These are phyloP conservation scores for Fusarium sp. DNA, from an alignment of 2,329 filamentous ascomycete species.

Conservation along the genomic window DNA sequence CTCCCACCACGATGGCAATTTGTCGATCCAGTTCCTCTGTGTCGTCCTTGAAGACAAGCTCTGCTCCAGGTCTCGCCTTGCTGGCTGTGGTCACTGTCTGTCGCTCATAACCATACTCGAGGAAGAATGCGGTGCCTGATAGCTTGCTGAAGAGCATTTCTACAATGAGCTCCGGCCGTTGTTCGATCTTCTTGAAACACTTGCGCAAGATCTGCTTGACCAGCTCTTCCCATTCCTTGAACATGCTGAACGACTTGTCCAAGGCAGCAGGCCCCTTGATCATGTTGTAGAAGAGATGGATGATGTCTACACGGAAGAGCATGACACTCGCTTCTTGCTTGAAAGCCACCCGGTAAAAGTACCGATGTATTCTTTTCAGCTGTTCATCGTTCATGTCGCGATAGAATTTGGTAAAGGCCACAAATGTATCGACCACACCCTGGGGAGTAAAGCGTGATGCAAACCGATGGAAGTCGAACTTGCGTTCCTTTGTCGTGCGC, in stretches of 20 bases:
- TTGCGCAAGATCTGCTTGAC: slow-evolving; percentile 85
- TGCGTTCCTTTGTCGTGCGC: slow-evolving; percentile 81
- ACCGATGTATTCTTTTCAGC: slow-evolving; percentile 91
- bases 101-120: slow-evolving; percentile 91
- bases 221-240: slow-evolving; percentile 92
- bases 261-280: slow-evolving; percentile 88
- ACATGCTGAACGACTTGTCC: slow-evolving; percentile 73
- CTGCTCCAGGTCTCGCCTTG: slow-evolving; percentile 78
- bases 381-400: slow-evolving; percentile 82
- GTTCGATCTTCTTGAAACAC: slow-evolving; percentile 85
- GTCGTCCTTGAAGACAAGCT: slow-evolving; percentile 83
- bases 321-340: slow-evolving; percentile 93
- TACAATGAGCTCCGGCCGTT: slow-evolving; percentile 85
- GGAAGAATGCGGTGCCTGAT: slow-evolving; percentile 82
- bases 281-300: slow-evolving; percentile 89
- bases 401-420: slow-evolving; percentile 83
- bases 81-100: slow-evolving; percentile 74
- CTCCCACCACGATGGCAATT: slow-evolving; percentile 82
- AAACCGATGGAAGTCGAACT: slow-evolving; percentile 93
- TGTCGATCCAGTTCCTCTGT: slow-evolving; percentile 76
- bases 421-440: slow-evolving; percentile 88
- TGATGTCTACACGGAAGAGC: slow-evolving; percentile 90
- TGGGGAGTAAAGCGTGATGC: slow-evolving; percentile 84
- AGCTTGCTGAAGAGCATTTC: slow-evolving; percentile 97
- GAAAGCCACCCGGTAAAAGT: slow-evolving; percentile 93